A percentile compares a stretch with the other conserved stretches of the same genome.
Evolutionary conservation across 2,329 filamentous ascomycete genomes (phyloP).

Genomic region (Colletotrichum sp.): DNA sequence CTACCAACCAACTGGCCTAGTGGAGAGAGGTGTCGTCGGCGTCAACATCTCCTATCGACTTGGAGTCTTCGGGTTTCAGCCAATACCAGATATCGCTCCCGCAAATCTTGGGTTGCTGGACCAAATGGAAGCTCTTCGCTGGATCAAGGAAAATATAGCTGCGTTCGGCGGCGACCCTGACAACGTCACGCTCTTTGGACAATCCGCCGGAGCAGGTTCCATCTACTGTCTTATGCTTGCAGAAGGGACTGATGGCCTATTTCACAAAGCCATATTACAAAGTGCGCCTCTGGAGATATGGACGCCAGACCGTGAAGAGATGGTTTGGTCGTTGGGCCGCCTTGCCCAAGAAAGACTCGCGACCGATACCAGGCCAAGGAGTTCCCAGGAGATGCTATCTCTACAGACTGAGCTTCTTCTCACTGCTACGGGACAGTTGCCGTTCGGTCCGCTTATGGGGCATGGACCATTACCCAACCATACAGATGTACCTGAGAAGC

Average conservation of each 20-base stretch:
- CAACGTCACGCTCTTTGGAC: background rate
- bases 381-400: background rate
- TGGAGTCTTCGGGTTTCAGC: conserved; percentile 38
- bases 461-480: background rate
- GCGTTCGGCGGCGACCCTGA: background rate
- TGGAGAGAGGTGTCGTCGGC: conserved; percentile 25
- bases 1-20: conserved; percentile 10
- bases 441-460: conserved; percentile 9
- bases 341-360: background rate
- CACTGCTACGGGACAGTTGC: background rate
- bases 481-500: background rate
- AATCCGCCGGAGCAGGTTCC: background rate
- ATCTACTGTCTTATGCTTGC: conserved; percentile 63
- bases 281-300: conserved; percentile 18
- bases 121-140: background rate
- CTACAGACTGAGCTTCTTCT: conserved; percentile 10
- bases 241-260: conserved; percentile 42
- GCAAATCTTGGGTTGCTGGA: conserved; percentile 24
- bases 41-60: conserved; percentile 38
- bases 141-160: background rate
- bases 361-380: background rate
- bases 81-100: conserved; percentile 22
- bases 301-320: background rate
- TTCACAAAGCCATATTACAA: conserved; percentile 21
- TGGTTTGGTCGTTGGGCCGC: background rate